Evolutionary conservation across 345 rosid genomes (phyloP).

Genomic region (Brassica napus): Da-Ae NC_063451.1:35471001-35471500

Average conservation of each 20-base stretch:
- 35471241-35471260: neutral
- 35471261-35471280: neutral
- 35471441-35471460: too few relatives aligned
- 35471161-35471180: neutral
- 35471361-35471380: too few relatives aligned
- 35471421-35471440: too few relatives aligned
- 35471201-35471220: neutral
- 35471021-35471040: neutral
- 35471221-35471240: neutral
- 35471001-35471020: neutral
- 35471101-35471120: neutral
- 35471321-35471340: too few relatives aligned
- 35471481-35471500: too few relatives aligned
- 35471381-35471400: too few relatives aligned
- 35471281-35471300: constrained; percentile 2
- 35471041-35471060: neutral
- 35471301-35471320: neutral
- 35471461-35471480: too few relatives aligned
- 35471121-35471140: neutral
- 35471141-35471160: neutral
- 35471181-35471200: neutral
- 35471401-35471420: too few relatives aligned
- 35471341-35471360: too few relatives aligned
- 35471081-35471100: neutral
- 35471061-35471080: neutral